phyloP scores from a whole-genome alignment of 1,284 basidiomycete species.

The Malassezia sp. region DNA sequence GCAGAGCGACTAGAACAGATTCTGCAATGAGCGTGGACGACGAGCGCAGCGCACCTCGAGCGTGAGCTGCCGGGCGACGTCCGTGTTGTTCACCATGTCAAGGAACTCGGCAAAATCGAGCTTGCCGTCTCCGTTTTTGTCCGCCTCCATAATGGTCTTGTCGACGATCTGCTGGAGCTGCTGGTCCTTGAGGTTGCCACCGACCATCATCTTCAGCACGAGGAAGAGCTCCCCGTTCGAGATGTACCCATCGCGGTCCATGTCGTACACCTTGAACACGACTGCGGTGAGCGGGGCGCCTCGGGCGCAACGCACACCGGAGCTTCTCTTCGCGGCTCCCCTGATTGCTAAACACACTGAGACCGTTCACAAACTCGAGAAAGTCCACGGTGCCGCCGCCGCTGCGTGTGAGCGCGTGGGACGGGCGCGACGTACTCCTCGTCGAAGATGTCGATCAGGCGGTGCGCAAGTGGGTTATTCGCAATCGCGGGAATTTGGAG shows the following conservation, averaged over 20 bases:
- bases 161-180: slow-evolving; percentile 99
- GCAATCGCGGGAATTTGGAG: slow-evolving; percentile 97
- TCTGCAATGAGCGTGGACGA: not conserved
- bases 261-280: slow-evolving; percentile 97
- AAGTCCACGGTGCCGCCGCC: slow-evolving; percentile 98
- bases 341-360: slow-evolving; percentile 92
- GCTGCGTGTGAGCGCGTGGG: not conserved
- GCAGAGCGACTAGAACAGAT: slow-evolving; percentile 14
- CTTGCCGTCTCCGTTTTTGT: slow-evolving; percentile 92
- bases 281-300: slow-evolving; percentile 51
- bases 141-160: slow-evolving; percentile 99
- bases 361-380: slow-evolving; percentile 92
- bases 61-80: slow-evolving; percentile 97
- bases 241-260: slow-evolving; percentile 91
- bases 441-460: slow-evolving; percentile 99
- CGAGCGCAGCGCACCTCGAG: slow-evolving; percentile 73
- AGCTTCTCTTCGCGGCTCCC: slow-evolving; percentile 94
- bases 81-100: slow-evolving; percentile 92
- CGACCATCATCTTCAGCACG: slow-evolving; percentile 99
- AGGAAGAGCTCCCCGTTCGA: slow-evolving; percentile 98
- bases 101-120: slow-evolving; percentile 94
- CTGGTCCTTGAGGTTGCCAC: slow-evolving; percentile 97
- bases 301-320: slow-evolving; percentile 60
- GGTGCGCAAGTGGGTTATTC: slow-evolving; percentile 86
- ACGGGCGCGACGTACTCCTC: slow-evolving; percentile 70